Evolutionary conservation across 768 basidiomycete genomes (phyloP).

Genomic region (Rhodotorula graminis): DNA sequence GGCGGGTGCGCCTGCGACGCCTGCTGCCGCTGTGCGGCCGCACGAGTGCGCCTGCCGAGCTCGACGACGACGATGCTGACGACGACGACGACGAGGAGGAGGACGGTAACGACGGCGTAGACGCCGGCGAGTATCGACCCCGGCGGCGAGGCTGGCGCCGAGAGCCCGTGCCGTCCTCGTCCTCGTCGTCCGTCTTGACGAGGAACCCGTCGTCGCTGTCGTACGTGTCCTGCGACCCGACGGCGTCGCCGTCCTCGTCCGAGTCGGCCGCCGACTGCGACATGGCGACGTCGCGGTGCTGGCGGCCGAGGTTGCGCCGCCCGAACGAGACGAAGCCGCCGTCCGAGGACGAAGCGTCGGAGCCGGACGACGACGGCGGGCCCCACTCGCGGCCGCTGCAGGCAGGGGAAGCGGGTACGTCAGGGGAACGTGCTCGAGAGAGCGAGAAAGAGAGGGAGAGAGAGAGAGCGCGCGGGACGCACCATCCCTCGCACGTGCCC

Average conservation of each 20-base stretch:
- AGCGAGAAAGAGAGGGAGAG: neutral
- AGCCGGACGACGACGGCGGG: neutral
- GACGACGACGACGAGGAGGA: neutral
- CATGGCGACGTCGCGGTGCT: slow-evolving; percentile 3
- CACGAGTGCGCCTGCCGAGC: neutral
- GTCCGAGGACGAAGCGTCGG: neutral
- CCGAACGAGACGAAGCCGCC: neutral
- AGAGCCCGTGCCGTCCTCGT: neutral
- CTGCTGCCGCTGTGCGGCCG: too few species aligned
- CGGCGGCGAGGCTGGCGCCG: neutral
- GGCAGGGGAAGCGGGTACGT: too few species aligned
- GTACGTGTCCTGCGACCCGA: neutral
- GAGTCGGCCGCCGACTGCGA: neutral
- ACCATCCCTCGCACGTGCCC: slow-evolving; percentile 34
- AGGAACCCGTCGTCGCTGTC: slow-evolving; percentile 30
- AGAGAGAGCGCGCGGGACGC: neutral
- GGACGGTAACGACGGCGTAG: too few species aligned
- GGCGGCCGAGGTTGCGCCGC: neutral
- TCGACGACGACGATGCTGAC: neutral
- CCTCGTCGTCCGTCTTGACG: neutral
- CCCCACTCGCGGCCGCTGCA: slow-evolving; percentile 18
- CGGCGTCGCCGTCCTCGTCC: neutral
- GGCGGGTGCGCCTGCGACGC: too few species aligned
- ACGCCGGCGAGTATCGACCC: too few species aligned
- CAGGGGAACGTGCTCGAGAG: neutral